Evolutionary conservation across 805 yeast genomes (phyloP), one percentile per base, ranked within the genome.

Genomic region (Teunomyces stri): DNA sequence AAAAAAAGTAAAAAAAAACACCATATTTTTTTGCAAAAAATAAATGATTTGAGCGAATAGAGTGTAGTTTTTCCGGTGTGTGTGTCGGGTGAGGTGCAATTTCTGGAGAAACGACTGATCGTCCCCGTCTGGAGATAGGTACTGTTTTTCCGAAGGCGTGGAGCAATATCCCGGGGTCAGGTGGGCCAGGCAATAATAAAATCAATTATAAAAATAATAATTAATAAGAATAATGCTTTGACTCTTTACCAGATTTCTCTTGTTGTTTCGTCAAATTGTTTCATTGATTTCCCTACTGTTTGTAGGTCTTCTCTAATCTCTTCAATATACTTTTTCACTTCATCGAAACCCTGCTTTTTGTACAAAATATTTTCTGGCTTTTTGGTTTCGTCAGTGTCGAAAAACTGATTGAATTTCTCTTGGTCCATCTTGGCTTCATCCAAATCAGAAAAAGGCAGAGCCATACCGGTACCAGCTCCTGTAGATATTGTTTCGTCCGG

Each of bases 341-440:
- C 74, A 20, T 74, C 77, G 50, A 85, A 82, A 45, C 80, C 75
- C 43, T 74, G 75, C 50, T 76, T 78, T 44, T 74, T 69, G 54
- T 76, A 75, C 7, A 79, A 59, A 18, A 58, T 47, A 13, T 50
- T 47, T n/a, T 47, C 48, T 2, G 50, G 35, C 10, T 51, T 51
- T 27, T 48, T 45, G 35, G 28, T 36, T 11, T 42, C 42, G 15
- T 51, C 54, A 3, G 53, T 52, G 15, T 53, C 60, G 46, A 65
- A 66, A 46, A 67, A 64, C 13, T 58, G 58, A 29, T 55, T 55
- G 18, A 63, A 48, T 42, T 57, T 57, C 10, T 54, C 57, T 30
- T 66, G 62, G 11, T 60, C 58, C 38, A 66, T 58, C 18, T 68
- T 57, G 10, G 57, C 54, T 38, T 65, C 75, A 7, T 65, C 51